These are phyloP conservation scores for Triticum monococcum DNA, from an alignment of 176 grass and related monocot species.

Conservation along the genomic window DNA sequence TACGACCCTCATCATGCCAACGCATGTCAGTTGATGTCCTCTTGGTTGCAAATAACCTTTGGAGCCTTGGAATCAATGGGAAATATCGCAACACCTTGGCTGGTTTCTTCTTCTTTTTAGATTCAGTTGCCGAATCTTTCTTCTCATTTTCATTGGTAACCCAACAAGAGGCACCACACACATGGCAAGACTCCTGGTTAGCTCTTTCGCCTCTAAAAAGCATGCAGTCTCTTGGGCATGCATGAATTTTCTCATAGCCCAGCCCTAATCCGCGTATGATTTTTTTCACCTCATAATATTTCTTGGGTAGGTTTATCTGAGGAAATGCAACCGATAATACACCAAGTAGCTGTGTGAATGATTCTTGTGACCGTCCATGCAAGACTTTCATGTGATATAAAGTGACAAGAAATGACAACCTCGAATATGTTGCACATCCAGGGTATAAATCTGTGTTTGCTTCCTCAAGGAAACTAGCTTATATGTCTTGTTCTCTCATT, in stretches of 20 bases:
- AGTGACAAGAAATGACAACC: neutral
- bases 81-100: conserved; percentile 39
- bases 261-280: too few species aligned
- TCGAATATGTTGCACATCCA: neutral
- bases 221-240: too few species aligned
- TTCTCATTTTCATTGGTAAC: neutral
- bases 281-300: too few species aligned
- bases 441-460: neutral
- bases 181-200: neutral
- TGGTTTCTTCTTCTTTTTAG: neutral
- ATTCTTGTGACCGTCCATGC: conserved; percentile 15
- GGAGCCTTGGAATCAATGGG: conserved; percentile 20
- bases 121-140: neutral
- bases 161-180: neutral
- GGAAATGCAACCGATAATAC: neutral
- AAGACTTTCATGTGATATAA: conserved; percentile 19
- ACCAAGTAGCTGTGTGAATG: neutral
- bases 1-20: conserved; percentile 26
- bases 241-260: too few species aligned
- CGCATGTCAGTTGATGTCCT: neutral
- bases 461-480: neutral
- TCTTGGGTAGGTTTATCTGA: too few species aligned
- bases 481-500: neutral
- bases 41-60: conserved; percentile 24
- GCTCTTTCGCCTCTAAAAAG: too few species aligned